A percentile compares a stretch with the other conserved stretches of the same genome.
These are phyloP conservation scores for Plasmodiophora brassicae DNA, from an alignment of 208 protist genomes.

Conservation along the genomic window DNA sequence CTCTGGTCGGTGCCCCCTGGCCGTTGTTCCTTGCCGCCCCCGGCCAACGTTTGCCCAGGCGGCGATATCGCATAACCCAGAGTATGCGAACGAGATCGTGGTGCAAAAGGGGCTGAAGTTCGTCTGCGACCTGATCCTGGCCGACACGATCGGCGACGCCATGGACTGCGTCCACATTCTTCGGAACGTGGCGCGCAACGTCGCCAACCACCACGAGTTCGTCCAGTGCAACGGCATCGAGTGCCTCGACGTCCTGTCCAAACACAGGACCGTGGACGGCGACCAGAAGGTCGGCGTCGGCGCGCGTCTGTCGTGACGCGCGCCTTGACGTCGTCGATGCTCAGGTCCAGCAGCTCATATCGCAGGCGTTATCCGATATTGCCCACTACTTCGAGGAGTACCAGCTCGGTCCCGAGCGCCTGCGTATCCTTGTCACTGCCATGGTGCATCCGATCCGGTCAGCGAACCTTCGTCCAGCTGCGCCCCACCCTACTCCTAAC, in stretches of 20 bases:
- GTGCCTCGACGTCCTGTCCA: background rate
- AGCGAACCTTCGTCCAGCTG: background rate
- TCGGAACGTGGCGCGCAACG: slow-evolving; percentile 8
- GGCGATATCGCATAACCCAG: background rate
- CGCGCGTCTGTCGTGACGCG: background rate
- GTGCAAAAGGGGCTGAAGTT: background rate
- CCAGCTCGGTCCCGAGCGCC: background rate
- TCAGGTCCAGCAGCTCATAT: background rate
- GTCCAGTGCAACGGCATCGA: background rate
- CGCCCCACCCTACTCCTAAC: background rate
- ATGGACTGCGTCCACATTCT: slow-evolving; percentile 30
- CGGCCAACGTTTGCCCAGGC: background rate
- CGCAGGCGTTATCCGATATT: background rate
- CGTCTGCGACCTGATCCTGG: slow-evolving; percentile 5
- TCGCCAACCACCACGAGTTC: background rate
- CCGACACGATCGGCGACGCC: background rate
- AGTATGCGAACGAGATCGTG: slow-evolving; percentile 3
- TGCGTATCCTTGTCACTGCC: background rate
- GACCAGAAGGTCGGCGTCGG: background rate
- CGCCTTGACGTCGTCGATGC: background rate
- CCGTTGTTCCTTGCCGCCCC: background rate
- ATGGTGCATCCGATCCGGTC: background rate
- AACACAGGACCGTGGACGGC: background rate
- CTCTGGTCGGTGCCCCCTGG: background rate
- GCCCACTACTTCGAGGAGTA: slow-evolving; percentile 32